These are phyloP conservation scores for Lactifluus pinguis DNA, from an alignment of 768 basidiomycete genomes.

Conservation along the genomic window DNA sequence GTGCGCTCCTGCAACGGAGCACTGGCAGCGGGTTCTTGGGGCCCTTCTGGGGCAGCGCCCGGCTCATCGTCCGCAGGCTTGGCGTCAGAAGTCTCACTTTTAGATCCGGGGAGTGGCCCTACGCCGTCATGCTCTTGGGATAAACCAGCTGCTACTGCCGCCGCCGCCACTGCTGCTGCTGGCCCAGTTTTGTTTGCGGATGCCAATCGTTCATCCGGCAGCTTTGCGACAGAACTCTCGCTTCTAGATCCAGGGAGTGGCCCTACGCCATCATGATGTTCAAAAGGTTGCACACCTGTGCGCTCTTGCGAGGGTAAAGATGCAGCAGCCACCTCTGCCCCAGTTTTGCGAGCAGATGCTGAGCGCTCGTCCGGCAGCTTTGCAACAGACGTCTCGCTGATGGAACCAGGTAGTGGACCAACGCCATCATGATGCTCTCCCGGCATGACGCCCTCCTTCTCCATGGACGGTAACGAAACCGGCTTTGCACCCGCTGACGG, in stretches of 20 bases:
- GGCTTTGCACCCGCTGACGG: not conserved
- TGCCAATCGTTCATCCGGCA: slow-evolving; percentile 38
- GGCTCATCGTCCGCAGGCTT: slow-evolving; percentile 36
- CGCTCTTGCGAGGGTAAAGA: slow-evolving; percentile 30
- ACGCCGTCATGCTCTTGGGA: slow-evolving; percentile 33
- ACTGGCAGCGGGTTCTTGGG: not conserved
- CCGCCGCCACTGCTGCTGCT: too few relatives aligned
- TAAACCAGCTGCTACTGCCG: not conserved
- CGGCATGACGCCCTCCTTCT: slow-evolving; percentile 28
- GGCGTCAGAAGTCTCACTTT: slow-evolving; percentile 36
- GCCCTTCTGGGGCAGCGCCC: not conserved
- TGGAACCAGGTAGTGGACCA: slow-evolving; percentile 40
- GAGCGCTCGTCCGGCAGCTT: slow-evolving; percentile 41
- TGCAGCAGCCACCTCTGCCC: not conserved
- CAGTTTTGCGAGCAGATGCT: not conserved
- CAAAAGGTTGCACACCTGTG: slow-evolving; percentile 26
- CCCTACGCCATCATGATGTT: slow-evolving; percentile 34
- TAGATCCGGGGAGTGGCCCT: too few relatives aligned
- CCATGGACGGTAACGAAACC: slow-evolving; percentile 30
- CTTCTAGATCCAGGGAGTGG: slow-evolving; percentile 38
- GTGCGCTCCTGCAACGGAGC: not conserved
- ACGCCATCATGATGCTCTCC: slow-evolving; percentile 32
- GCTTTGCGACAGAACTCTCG: slow-evolving; percentile 39
- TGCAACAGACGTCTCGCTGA: slow-evolving; percentile 38
- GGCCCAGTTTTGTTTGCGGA: not conserved